phyloP scores from a whole-genome alignment of 768 basidiomycete genomes.

The Suillus occidentalis region DNA sequence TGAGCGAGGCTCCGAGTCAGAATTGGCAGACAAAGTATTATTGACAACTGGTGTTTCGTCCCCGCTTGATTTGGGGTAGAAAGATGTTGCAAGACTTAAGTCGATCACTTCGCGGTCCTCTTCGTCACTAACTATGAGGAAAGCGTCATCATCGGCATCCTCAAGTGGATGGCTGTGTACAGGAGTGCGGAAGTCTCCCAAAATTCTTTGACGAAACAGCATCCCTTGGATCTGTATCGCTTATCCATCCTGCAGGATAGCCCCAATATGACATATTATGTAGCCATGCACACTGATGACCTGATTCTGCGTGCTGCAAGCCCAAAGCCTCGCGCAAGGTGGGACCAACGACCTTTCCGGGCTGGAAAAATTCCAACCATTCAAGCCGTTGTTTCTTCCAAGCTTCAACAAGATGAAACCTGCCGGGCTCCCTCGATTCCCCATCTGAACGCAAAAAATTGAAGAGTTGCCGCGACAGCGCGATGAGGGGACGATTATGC shows the following conservation, averaged over 20 bases:
- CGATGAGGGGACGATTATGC: conserved; percentile 54
- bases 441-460: conserved; percentile 42
- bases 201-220: conserved; percentile 48
- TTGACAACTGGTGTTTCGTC: not conserved
- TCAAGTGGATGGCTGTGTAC: conserved; percentile 16
- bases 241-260: conserved; percentile 74
- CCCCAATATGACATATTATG: conserved; percentile 69
- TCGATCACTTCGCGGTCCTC: conserved; percentile 39
- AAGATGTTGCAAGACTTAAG: conserved; percentile 9
- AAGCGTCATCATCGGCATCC: conserved; percentile 26
- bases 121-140: conserved; percentile 38
- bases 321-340: conserved; percentile 58
- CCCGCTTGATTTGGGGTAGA: not conserved
- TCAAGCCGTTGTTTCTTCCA: conserved; percentile 57
- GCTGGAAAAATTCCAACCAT: conserved; percentile 60
- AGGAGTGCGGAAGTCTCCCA: conserved; percentile 34
- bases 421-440: conserved; percentile 35
- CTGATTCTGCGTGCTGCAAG: conserved; percentile 33
- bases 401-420: conserved; percentile 55
- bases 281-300: conserved; percentile 51
- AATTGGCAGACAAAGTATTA: conserved; percentile 5
- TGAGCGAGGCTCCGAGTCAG: not conserved
- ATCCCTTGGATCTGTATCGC: conserved; percentile 52
- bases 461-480: conserved; percentile 65
- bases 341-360: conserved; percentile 54